Percentiles rank a stretch among this genome's conserved stretches.
phyloP scores from a whole-genome alignment of 2,329 filamentous ascomycete genomes.

The Diaporthe batatas region DNA sequence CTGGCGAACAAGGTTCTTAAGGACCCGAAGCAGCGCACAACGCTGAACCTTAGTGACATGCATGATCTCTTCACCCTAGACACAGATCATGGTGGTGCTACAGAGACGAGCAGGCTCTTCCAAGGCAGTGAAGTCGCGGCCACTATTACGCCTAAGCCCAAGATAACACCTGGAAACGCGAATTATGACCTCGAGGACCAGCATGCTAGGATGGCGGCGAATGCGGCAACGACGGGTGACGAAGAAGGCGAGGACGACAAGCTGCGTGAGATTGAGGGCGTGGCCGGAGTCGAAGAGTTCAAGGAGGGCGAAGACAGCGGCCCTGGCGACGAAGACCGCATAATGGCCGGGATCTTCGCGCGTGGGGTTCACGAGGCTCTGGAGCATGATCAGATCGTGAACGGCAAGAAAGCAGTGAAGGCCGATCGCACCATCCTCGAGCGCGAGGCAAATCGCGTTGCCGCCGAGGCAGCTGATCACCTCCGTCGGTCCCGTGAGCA shows the following conservation, averaged over 20 bases:
- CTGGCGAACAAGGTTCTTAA: constrained; percentile 95
- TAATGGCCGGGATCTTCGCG: constrained; percentile 91
- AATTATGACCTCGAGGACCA: constrained; percentile 41
- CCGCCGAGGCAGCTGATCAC: constrained; percentile 81
- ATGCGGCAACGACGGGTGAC: constrained; percentile 37
- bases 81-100: constrained; percentile 75
- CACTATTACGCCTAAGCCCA: constrained; percentile 45
- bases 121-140: constrained; percentile 81
- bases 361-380: constrained; percentile 90
- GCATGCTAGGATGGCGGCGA: constrained; percentile 33
- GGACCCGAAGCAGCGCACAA: constrained; percentile 92
- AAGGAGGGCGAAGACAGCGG: constrained; percentile 63
- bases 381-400: constrained; percentile 93
- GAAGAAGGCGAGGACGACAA: constrained; percentile 49
- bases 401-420: constrained; percentile 76
- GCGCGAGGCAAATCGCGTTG: constrained; percentile 84
- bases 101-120: constrained; percentile 89
- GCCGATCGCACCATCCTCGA: constrained; percentile 85
- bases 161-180: constrained; percentile 38
- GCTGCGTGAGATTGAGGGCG: constrained; percentile 58
- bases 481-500: constrained; percentile 80
- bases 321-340: constrained; percentile 74
- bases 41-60: constrained; percentile 89
- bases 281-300: constrained; percentile 76
- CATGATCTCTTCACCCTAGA: constrained; percentile 92